Evolutionary conservation across 176 grass and related monocot genomes (phyloP), one percentile per base, ranked within the genome.

Genomic region (Paspalum vaginatum): DNA sequence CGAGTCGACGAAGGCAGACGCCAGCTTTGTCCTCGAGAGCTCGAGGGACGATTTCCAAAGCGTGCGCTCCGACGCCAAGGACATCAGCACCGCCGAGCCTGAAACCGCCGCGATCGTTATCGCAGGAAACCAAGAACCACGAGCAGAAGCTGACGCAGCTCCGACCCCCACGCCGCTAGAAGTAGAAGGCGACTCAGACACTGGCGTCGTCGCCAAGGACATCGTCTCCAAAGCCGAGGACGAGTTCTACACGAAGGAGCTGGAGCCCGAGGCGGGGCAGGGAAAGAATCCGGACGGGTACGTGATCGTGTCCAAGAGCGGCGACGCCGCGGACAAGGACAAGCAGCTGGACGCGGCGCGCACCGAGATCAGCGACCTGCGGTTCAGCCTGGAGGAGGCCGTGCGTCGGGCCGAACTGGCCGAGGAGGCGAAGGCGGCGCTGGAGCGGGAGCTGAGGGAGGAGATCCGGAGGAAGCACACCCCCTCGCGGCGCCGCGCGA

Each of bases 361-460:
- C 7, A 12, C 81, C 6, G 73, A 82, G 68, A 93, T 87, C 62
- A 87, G 65, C 49, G 85, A 90, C 77, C 88, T 93, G 73, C 68
- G 50, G 76, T 85, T 82, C 84, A 72, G 25, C 74, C 74, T 93
- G 75, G 81, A 85, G 58, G 81, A 85, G 59, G 81, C 81, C 79
- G 6, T 74, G 71, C 87, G 77, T 50, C 76, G 85, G 58, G 77
- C 81, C 5, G 91, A 85, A 61, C 55, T 85, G 39, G 91, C 91
- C 2, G 91, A 93, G 87, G 79, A 90, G 65, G 85, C 85, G 26
- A 90, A 89, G 70, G 78, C 74, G 51, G 87, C 85, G 79, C 63
- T 93, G 46, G 87, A 90, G 58, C 74, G 79, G 50, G 78, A 85
- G 65, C 78, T 90, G 32, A 57, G 57, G 85, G 76, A 85, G 27